Evolutionary conservation across 371 early-diverging fungal genomes (phyloP).

Genomic region (Apophysomyces trapeziformis): DNA sequence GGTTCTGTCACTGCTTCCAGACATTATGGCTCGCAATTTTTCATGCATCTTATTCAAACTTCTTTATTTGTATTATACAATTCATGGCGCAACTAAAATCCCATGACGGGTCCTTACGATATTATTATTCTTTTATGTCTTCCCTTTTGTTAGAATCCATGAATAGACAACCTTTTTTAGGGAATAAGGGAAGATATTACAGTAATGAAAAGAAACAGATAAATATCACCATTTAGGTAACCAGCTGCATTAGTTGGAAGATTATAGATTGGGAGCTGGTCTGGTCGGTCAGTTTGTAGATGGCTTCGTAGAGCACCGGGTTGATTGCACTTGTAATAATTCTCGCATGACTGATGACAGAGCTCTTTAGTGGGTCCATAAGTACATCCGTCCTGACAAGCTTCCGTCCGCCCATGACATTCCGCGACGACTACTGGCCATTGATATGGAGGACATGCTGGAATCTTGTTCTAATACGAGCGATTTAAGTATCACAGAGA

Average conservation of each 20-base stretch:
- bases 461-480: conserved; percentile 17
- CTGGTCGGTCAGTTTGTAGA: conserved; percentile 20
- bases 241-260: conserved; percentile 1
- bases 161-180: background rate
- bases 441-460: conserved; percentile 39
- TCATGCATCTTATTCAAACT: background rate
- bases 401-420: conserved; percentile 30
- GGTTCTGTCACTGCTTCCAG: background rate
- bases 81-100: conserved; percentile 1
- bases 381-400: conserved; percentile 27
- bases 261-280: conserved; percentile 25
- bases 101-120: background rate
- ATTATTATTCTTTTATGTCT: background rate
- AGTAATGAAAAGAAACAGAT: background rate
- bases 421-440: conserved; percentile 43
- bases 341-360: conserved; percentile 24
- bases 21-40: background rate
- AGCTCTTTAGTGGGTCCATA: conserved; percentile 23
- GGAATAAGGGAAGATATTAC: conserved; percentile 5
- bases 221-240: background rate
- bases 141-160: background rate
- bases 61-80: conserved; percentile 5
- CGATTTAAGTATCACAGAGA: background rate
- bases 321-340: conserved; percentile 33
- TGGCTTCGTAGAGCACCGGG: conserved; percentile 32